A percentile compares a stretch with the other conserved stretches of the same genome.
Evolutionary conservation across 805 yeast species (phyloP).

Genomic region (Yarrowia sp.): DNA sequence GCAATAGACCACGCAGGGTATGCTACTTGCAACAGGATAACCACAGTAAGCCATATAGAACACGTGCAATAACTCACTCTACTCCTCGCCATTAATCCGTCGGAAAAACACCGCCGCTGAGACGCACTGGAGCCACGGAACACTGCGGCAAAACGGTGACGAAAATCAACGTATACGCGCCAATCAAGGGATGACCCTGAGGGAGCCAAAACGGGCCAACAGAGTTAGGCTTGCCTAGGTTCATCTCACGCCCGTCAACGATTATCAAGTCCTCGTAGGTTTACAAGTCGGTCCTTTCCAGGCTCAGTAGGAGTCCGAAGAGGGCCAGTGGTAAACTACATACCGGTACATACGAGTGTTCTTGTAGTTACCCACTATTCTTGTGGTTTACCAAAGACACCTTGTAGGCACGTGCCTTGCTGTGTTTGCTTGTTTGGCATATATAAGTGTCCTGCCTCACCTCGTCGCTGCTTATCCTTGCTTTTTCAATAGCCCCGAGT

Average conservation of each 20-base stretch:
- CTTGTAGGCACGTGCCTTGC: no score
- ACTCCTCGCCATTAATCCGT: neutral
- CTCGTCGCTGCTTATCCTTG: no score
- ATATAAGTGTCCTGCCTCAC: no score
- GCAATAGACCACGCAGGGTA: no score
- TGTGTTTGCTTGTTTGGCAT: no score
- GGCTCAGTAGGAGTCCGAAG: neutral
- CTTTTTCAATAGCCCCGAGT: neutral
- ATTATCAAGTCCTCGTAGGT: neutral
- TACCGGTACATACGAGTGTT: no score
- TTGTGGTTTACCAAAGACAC: no score
- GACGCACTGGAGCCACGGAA: slow-evolving; percentile 1
- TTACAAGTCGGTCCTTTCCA: neutral
- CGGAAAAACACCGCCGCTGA: slow-evolving; percentile 16
- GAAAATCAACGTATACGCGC: slow-evolving; percentile 9
- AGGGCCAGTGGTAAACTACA: no score
- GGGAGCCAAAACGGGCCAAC: neutral
- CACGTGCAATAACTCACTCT: no score
- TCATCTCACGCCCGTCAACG: slow-evolving; percentile 1
- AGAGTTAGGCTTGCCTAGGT: slow-evolving; percentile 7
- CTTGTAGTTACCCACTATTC: no score
- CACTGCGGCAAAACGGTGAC: slow-evolving; percentile 3
- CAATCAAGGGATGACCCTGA: slow-evolving; percentile 22
- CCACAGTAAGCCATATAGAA: no score
- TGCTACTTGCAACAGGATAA: no score